Base-by-base conservation (phyloP, 73 alveolate species). In the Blepharisma stoltei region DNA sequence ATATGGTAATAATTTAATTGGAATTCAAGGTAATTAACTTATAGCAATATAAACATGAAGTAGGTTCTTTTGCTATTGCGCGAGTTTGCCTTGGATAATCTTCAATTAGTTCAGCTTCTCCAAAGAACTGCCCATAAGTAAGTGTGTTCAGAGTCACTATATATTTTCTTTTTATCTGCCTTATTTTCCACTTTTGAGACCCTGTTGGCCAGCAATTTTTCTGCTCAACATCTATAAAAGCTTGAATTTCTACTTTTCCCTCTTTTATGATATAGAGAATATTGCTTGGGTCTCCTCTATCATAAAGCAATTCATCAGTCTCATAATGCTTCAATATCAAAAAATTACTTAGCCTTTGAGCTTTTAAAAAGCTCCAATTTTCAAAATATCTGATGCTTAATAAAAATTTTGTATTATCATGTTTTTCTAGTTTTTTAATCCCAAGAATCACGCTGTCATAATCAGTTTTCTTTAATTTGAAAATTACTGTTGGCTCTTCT, bases 251-350 rank as follows among this genome's bases (percentile, higher is more conserved):
- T 5, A 83, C 90, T 69, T 66, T 67, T 25, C 90, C 90, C 43
- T 77, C 73, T 69, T 83, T 77, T 6, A 83, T 78, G 41, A 83
- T 78, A 52, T 78, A 83, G 67, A 83, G 77, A 37, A 80, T 53
- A 54, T 70, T 77, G 20, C 87, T 84, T 27, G 70, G 82, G 50
- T 77, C 83, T 6, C 76, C 87, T 60, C 70, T 54, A 11, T 81
- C 70, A 27, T 68, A 83, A 20, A 83, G 76, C 6, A 67, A 66
- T 52, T 83, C 81, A 67, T 81, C 86, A 7, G 55, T 77, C 68
- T 78, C 60, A 43, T 60, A 83, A 7, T 54, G 47, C 47, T n/a
- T 9, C 4, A 25, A 60, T 18, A 38, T 38, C 14, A n/a, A 60
- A 14, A 38, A 60, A 25, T 60, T 60, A 25, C 14, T n/a, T 1